A percentile compares a stretch with the other conserved stretches of the same genome.
Evolutionary conservation across 2,329 filamentous ascomycete species (phyloP).

Genomic region (Chrysoporthe cubensis): DNA sequence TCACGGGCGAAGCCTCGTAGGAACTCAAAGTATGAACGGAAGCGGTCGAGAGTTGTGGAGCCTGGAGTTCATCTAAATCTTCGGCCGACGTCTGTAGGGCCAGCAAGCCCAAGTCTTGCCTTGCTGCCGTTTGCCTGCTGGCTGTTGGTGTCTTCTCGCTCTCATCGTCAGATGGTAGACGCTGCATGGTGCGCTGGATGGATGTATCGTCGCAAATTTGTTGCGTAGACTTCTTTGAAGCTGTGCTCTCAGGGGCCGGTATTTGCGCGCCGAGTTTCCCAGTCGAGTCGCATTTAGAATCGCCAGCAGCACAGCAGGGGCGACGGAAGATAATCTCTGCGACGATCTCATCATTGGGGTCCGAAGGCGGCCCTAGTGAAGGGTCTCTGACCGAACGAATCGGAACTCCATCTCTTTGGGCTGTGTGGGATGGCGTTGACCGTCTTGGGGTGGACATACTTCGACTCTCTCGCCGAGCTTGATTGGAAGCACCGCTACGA

Average conservation of each 20-base stretch:
- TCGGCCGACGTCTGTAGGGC: conserved; percentile 1
- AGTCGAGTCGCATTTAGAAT: not conserved
- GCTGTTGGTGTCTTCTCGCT: not conserved
- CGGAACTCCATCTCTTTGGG: not conserved
- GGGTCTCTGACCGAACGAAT: conserved; percentile 20
- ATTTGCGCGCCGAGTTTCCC: not conserved
- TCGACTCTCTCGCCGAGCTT: not conserved
- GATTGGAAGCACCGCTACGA: not conserved
- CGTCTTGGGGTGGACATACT: not conserved
- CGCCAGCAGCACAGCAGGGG: not conserved
- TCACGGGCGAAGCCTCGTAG: conserved; percentile 15
- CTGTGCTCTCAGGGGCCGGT: not conserved
- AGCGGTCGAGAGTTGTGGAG: not conserved
- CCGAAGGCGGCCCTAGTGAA: conserved; percentile 10
- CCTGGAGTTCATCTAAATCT: not conserved
- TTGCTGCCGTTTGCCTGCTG: not conserved
- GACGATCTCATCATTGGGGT: conserved; percentile 23
- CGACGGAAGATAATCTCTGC: conserved; percentile 22
- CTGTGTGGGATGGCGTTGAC: not conserved
- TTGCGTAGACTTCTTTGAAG: not conserved
- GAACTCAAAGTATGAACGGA: conserved; percentile 21
- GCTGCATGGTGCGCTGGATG: not conserved
- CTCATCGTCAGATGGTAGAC: not conserved
- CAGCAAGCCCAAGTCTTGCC: not conserved
- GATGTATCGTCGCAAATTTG: not conserved